phyloP scores from a whole-genome alignment of 2,329 filamentous ascomycete genomes.

The Xylogone sp. region DNA sequence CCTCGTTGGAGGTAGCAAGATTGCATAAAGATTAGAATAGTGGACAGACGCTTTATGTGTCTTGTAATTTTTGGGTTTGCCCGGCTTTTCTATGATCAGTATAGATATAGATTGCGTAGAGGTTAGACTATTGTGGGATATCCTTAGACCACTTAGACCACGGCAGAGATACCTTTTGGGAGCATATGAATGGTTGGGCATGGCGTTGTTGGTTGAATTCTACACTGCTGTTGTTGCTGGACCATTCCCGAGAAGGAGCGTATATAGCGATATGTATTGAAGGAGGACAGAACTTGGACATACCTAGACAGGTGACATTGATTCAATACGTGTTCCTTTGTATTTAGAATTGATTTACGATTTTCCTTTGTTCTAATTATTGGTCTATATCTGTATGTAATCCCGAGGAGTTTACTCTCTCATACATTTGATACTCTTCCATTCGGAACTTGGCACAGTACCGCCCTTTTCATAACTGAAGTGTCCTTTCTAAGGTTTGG shows the following conservation, averaged over 20 bases:
- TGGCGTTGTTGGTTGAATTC: not conserved
- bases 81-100: not conserved
- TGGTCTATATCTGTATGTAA: too few species aligned
- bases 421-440: too few species aligned
- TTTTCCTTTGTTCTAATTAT: not conserved
- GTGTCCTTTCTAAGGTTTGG: too few species aligned
- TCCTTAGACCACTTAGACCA: too few species aligned
- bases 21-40: not conserved
- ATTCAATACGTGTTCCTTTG: not conserved
- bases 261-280: not conserved
- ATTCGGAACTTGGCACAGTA: too few species aligned
- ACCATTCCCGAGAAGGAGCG: not conserved
- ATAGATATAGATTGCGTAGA: not conserved
- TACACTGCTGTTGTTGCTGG: not conserved
- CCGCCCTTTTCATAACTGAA: too few species aligned
- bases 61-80: not conserved
- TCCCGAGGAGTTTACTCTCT: too few species aligned
- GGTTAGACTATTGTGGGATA: not conserved
- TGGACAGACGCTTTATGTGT: not conserved
- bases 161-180: not conserved
- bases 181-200: not conserved
- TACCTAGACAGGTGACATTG: not conserved
- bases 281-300: not conserved
- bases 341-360: not conserved
- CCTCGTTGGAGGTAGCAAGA: conserved; percentile 20